Percentiles rank a stretch among this genome's conserved stretches.
Conservation (phyloP, 2,329 filamentous ascomycete species). For the Truncatella angustata region DNA sequence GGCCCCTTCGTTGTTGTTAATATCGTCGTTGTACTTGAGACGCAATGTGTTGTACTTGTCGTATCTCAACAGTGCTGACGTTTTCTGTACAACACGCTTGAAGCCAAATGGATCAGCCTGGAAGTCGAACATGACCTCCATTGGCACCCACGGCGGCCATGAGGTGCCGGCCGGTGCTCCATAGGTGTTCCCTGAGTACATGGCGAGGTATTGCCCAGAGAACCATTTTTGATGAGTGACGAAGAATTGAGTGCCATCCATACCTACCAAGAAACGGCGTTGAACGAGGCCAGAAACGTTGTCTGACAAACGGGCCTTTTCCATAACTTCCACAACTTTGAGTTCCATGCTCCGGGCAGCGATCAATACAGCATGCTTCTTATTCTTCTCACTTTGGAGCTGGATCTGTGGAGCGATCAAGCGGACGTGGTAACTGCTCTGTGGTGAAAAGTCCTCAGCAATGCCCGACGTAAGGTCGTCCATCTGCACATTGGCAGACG, state of each 20-base stretch:
- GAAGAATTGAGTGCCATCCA: slow-evolving; percentile 98
- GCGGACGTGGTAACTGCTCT: slow-evolving; percentile 92
- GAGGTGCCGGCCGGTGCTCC: slow-evolving; percentile 79
- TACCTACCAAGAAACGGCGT: slow-evolving; percentile 86
- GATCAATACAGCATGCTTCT: slow-evolving; percentile 92
- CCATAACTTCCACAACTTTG: slow-evolving; percentile 97
- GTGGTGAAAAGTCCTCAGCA: slow-evolving; percentile 80
- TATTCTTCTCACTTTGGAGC: slow-evolving; percentile 96
- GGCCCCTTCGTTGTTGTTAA: slow-evolving; percentile 67
- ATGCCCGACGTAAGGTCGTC: slow-evolving; percentile 73
- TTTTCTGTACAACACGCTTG: slow-evolving; percentile 93
- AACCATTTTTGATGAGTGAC: slow-evolving; percentile 94
- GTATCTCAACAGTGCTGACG: slow-evolving; percentile 88
- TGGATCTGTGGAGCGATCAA: slow-evolving; percentile 98
- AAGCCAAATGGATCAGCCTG: slow-evolving; percentile 94
- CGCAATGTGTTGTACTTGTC: slow-evolving; percentile 98
- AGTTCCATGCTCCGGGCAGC: slow-evolving; percentile 98
- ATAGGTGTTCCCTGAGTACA: slow-evolving; percentile 93
- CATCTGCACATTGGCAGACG: slow-evolving; percentile 41
- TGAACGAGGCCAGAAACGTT: slow-evolving; percentile 94
- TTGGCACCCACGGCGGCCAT: slow-evolving; percentile 97
- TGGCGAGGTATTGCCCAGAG: slow-evolving; percentile 76
- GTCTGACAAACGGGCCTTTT: slow-evolving; percentile 88
- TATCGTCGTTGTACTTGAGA: slow-evolving; percentile 94
- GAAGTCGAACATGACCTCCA: slow-evolving; percentile 99